Evolutionary conservation across 176 grass and related monocot genomes (phyloP).

Genomic region (Ensete glaucum): DNA sequence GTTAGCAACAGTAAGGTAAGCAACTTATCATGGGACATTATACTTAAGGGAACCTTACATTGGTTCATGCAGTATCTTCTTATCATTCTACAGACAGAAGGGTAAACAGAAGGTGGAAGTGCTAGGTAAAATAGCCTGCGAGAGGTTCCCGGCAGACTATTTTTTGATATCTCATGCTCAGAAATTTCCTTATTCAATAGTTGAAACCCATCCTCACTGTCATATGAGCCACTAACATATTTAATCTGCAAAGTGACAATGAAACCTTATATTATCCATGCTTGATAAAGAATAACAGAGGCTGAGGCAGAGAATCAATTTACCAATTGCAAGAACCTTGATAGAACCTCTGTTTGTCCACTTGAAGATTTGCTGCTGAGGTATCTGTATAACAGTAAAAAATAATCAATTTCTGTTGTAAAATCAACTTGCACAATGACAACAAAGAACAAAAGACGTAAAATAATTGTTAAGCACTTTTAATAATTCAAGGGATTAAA

Average conservation of each 20-base stretch:
- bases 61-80: constrained; percentile 82
- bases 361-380: constrained; percentile 44
- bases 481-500: not conserved
- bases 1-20: not conserved
- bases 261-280: not conserved
- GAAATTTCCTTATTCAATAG: constrained; percentile 77
- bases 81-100: constrained; percentile 99
- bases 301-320: constrained; percentile 13
- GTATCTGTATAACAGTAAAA: constrained; percentile 35
- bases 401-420: not conserved
- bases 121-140: constrained; percentile 98
- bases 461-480: not conserved
- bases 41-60: constrained; percentile 31
- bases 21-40: not conserved
- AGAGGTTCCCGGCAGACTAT: constrained; percentile 53
- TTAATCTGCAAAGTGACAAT: constrained; percentile 60
- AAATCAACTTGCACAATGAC: not conserved
- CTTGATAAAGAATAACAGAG: not conserved
- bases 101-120: constrained; percentile 98
- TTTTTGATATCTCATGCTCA: constrained; percentile 61
- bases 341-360: constrained; percentile 45
- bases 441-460: not conserved
- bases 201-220: constrained; percentile 74
- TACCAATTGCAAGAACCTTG: constrained; percentile 84
- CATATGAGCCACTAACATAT: constrained; percentile 97